These are phyloP conservation scores for Crucibulum laeve DNA, from an alignment of 768 basidiomycete species.

Conservation along the genomic window DNA sequence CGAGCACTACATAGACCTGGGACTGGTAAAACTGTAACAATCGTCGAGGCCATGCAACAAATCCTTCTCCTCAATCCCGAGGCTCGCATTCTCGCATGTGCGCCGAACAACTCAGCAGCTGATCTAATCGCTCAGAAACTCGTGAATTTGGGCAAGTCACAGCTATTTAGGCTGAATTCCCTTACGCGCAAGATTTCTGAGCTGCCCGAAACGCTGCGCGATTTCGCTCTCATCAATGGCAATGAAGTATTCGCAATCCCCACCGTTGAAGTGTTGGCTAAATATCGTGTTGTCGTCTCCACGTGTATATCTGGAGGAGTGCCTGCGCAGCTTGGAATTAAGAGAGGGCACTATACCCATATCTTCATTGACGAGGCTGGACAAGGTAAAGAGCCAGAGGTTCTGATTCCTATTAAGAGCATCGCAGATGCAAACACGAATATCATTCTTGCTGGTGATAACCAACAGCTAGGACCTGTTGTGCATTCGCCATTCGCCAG, in stretches of 20 bases:
- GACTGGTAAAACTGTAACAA: conserved; percentile 66
- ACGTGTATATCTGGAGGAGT: conserved; percentile 54
- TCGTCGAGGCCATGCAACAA: conserved; percentile 61
- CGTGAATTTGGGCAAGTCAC: conserved; percentile 20
- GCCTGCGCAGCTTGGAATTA: conserved; percentile 41
- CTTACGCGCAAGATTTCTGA: conserved; percentile 32
- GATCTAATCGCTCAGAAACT: conserved; percentile 52
- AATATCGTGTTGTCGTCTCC: conserved; percentile 49
- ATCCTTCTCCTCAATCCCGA: conserved; percentile 35
- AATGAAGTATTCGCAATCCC: conserved; percentile 45
- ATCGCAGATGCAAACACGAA: conserved; percentile 42
- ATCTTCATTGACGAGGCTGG: conserved; percentile 67
- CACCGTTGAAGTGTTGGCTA: conserved; percentile 26
- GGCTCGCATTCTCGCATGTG: conserved; percentile 55
- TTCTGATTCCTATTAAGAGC: conserved; percentile 52
- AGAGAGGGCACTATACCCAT: conserved; percentile 52
- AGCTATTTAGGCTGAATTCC: conserved; percentile 54
- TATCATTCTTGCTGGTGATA: conserved; percentile 56
- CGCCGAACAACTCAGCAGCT: conserved; percentile 66
- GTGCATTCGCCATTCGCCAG: conserved; percentile 43
- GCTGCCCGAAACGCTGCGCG: conserved; percentile 30
- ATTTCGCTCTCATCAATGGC: conserved; percentile 34
- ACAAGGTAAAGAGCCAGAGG: conserved; percentile 57
- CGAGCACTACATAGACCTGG: conserved; percentile 36
- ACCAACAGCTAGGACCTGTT: conserved; percentile 59